Base-by-base conservation (phyloP, 1,284 basidiomycete species). In the Mrakiaceae sp. region DNA sequence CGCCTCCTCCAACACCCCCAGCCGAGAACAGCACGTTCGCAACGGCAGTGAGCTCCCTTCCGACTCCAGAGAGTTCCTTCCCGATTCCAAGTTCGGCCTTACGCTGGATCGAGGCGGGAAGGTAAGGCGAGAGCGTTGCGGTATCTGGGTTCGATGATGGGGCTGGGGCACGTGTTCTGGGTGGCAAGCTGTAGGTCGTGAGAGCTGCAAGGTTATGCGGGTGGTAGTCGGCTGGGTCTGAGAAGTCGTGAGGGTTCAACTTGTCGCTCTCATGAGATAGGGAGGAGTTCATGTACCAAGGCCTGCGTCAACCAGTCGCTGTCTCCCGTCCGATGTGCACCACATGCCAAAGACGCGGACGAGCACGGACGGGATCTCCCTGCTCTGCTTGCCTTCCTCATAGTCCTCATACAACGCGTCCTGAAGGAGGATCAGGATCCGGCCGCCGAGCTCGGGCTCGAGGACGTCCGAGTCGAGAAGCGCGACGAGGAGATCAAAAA, bases 171-270 rank as follows among this genome's bases (percentile, higher is more conserved):
- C 53, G 58, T 5, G 56, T n/a, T 5, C 50, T 44, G n/a, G 49
- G 51, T 8, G 63, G 63, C 11, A 64, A 51, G 27, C 48, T 46
- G 3, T 57, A 49, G 2, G 48, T 50, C 10, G 63, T 60, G 27
- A 64, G 46, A 3, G 58, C 50, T 14, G 50, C 49, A 40, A 64
- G 52, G 9, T n/a, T 11, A 39, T 60, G 47, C 0, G 63, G 63
- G 43, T 64, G 58, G 14, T 64, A 64, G 3, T 16, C 47, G 5
- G 63, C 60, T 3, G 63, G 63, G 47, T 64, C 63, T 64, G 51
- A 0, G 27, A 27, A 27, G 27, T 27, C 27, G 27, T 27, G 27
- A 27, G 27, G 27, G 27, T 27, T 27, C 27, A 27, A 27, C 27
- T 27, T 27, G 27, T 27, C 27, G 27, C 27, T 27, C 27, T 27